Evolutionary conservation across 1,284 basidiomycete genomes (phyloP), one percentile per base, ranked within the genome.

Genomic region (Ceratobasidium sp.): DNA sequence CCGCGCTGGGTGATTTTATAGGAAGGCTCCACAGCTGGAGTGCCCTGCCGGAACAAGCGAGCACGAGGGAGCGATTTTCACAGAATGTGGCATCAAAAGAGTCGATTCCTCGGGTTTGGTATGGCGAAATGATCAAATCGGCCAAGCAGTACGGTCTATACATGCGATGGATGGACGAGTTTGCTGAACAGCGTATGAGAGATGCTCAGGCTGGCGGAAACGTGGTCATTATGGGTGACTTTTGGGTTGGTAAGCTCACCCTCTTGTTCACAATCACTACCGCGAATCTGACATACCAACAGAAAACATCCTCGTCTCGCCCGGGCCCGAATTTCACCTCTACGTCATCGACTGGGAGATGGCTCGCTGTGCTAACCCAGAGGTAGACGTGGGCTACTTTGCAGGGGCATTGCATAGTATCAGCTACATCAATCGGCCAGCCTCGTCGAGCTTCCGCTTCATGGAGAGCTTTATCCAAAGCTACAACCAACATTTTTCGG

Each of bases 151-250:
- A 67, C 26, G 64, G 34, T 18, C 16, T 67, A 9, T 34, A 36
- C 21, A 50, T 30, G 36, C 36, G 4, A 1, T 67, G 64, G 53
- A 74, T 79, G n/a, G 77, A 82, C 2, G 78, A 76, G 4, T 78
- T 79, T 76, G 79, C 81, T 12, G 79, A 81, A 70, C 79, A 80
- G 23, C 79, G 82, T 69, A 74, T 82, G 50, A 72, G 81, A 18
- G 72, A 77, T 10, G 82, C 80, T 12, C 80, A 82, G 77, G 80
- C 79, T 0, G 81, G 39, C 18, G 65, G 65, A 10, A 30, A 16
- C 12, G 65, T 69, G 21, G 32, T 69, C 14, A 36, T 28, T 1
- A 69, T 69, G 65, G 65, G 21, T 16, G 65, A 69, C 39, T 69
- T 55, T 12, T 69, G 52, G 65, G 14, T 55, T 12, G 18, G 65